Evolutionary conservation across 2,329 filamentous ascomycete species (phyloP), one percentile per base, ranked within the genome.

Genomic region (Magnaporthiopsis poae): DNA sequence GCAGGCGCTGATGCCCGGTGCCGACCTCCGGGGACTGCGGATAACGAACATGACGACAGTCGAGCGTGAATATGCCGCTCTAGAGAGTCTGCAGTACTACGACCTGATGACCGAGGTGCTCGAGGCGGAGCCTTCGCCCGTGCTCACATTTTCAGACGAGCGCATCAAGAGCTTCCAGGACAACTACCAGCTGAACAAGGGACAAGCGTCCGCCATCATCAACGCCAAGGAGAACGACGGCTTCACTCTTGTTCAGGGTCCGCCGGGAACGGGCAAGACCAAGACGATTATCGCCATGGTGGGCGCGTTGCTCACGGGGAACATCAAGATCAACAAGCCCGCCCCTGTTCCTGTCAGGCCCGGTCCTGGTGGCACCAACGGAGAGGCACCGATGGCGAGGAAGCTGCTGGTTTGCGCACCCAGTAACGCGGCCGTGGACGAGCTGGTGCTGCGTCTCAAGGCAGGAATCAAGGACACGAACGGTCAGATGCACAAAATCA

Each of bases 201-300:
- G 92, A 7, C 95, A 99, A 75, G 92, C 94, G 3, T 90, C 91
- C 76, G 95, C 95, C 9, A 91, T 99, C 68, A 86, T 95, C 69
- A 96, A 94, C 65, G 94, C 93, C 15, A 86, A 93, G 67, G 93
- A 96, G 73, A 99, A 99, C 71, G 95, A 98, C 77, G 96, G 92
- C 0, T 99, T 99, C 74, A 98, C 95, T 3, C 81, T 99, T 68
- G 92, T 99, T 71, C 95, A 99, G 79, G 95, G 91, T 66, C 95
- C 95, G 64, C 95, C 95, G 1, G 95, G 95, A 76, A 97, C 95
- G 4, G 95, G 94, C 74, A 99, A 99, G 80, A 99, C 95, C 0
- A 99, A 99, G 76, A 99, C 95, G 0, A 99, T 99, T 68, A 86
- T 96, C 66, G 95, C 94, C 39, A 96, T 99, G 82, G 93, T 98